phyloP scores from a whole-genome alignment of 768 basidiomycete species.

The Stropharia rugosoannulata region DNA sequence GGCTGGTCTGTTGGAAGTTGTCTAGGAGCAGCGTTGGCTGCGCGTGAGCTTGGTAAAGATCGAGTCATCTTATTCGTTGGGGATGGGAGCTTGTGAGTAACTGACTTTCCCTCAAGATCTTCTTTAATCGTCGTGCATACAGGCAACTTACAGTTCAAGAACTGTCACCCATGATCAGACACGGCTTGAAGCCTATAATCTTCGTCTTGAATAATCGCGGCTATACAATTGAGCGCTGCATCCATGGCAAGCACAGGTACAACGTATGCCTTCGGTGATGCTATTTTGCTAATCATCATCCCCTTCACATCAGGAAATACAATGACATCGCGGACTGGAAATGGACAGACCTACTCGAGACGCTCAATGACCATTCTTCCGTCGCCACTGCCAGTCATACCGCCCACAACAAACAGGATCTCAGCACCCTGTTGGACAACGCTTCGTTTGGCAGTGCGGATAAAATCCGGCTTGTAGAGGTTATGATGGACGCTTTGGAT shows the following conservation, averaged over 20 bases:
- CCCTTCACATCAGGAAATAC: slow-evolving; percentile 3
- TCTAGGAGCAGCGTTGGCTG: slow-evolving; percentile 8
- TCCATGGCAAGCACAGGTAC: slow-evolving; percentile 4
- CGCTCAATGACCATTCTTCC: not conserved
- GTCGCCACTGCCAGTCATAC: too few relatives aligned
- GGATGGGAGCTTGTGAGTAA: slow-evolving; percentile 9
- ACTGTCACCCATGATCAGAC: slow-evolving; percentile 8
- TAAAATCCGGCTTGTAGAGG: too few relatives aligned
- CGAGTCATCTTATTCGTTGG: slow-evolving; percentile 12
- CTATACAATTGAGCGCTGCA: slow-evolving; percentile 12
- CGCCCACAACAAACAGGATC: too few relatives aligned
- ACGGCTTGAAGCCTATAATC: slow-evolving; percentile 9
- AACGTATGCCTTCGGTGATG: not conserved
- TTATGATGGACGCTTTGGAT: too few relatives aligned
- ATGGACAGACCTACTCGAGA: slow-evolving; percentile 6
- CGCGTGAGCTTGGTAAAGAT: slow-evolving; percentile 6
- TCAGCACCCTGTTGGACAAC: too few relatives aligned
- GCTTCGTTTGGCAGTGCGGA: too few relatives aligned
- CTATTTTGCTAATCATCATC: not conserved
- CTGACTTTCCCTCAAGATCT: not conserved
- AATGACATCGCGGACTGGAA: slow-evolving; percentile 12
- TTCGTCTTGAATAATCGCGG: slow-evolving; percentile 11
- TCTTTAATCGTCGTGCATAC: not conserved
- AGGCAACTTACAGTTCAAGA: slow-evolving; percentile 12
- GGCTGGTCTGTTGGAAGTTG: slow-evolving; percentile 11